These are phyloP conservation scores for Neurospora terricola DNA, from an alignment of 495 filamentous ascomycete species.

Conservation along the genomic window DNA sequence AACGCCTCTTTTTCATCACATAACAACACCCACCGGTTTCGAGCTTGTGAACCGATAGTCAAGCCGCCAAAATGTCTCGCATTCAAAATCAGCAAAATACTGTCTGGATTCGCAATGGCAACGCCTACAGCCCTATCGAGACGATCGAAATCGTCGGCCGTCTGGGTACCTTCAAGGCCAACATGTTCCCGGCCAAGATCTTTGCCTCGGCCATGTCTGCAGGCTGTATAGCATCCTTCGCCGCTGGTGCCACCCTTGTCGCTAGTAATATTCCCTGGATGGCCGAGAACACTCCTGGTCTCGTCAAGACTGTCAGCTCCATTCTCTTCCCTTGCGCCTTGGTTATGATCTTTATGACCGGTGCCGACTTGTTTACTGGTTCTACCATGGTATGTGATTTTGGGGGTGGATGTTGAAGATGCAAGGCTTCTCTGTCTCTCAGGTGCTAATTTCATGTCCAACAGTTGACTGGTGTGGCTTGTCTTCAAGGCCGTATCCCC, in stretches of 20 bases:
- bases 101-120: background rate
- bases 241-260: slow-evolving; percentile 40
- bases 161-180: slow-evolving; percentile 39
- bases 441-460: background rate
- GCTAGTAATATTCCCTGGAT: slow-evolving; percentile 50
- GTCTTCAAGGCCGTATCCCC: slow-evolving; percentile 41
- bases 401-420: background rate
- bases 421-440: background rate
- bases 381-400: slow-evolving; percentile 41
- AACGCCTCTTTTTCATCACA: background rate
- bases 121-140: slow-evolving; percentile 34
- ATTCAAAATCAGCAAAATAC: background rate
- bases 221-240: slow-evolving; percentile 44
- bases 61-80: background rate
- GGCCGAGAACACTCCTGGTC: slow-evolving; percentile 47
- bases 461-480: slow-evolving; percentile 46
- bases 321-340: slow-evolving; percentile 51
- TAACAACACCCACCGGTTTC: background rate
- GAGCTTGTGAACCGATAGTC: background rate
- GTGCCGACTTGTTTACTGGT: slow-evolving; percentile 50
- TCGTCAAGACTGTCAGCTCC: slow-evolving; percentile 46
- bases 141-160: slow-evolving; percentile 36
- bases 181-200: slow-evolving; percentile 44
- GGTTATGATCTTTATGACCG: slow-evolving; percentile 49
- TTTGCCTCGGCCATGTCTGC: slow-evolving; percentile 45